Evolutionary conservation across 2,329 filamentous ascomycete species (phyloP), one percentile per base, ranked within the genome.

Genomic region (Xylaria sp.): DNA sequence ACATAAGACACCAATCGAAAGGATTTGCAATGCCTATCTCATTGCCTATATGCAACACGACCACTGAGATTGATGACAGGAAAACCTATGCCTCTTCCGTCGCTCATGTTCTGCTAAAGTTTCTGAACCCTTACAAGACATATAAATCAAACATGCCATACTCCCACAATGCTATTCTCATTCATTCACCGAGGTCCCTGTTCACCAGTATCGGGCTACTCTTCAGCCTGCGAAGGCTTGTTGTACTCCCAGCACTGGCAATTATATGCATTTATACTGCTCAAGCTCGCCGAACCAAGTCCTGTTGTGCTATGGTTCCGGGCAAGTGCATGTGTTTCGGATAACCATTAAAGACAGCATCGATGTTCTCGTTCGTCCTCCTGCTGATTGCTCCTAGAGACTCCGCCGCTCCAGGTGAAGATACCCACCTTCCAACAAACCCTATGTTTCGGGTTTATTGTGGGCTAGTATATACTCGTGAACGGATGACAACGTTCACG

Each of bases 111-210:
- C 39, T 44, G 28, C 46, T 34, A 3, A 23, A 39, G 46, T 46
- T 48, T 62, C 55, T 13, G n/a, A 63, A 52, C 34, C 54, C 52
- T 37, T 10, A 12, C 48, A 51, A 15, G 23, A 56, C 13, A 12
- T 46, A 60, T 46, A 60, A 59, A 63, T 44, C 9, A 65, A 63
- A 52, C 39, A 63, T 52, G 28, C 69, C 66, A 63, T 48, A 68
- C 65, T 70, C 69, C 65, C 61, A 50, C 39, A 56, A 69, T 66
- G 62, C 66, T 54, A 61, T 58, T 65, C 52, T 65, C 52, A 55
- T 31, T 67, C 44, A 62, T 69, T 52, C 50, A 37, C 60, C 50
- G 23, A 31, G 13, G 18, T 15, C n/a, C 39, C 18, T 41, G 13
- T 46, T 46, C 58, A 15, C 39, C 28, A 15, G 31, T 18, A 48